Evolutionary conservation across 2,329 filamentous ascomycete species (phyloP).

Genomic region (Cryphonectria japonica): DNA sequence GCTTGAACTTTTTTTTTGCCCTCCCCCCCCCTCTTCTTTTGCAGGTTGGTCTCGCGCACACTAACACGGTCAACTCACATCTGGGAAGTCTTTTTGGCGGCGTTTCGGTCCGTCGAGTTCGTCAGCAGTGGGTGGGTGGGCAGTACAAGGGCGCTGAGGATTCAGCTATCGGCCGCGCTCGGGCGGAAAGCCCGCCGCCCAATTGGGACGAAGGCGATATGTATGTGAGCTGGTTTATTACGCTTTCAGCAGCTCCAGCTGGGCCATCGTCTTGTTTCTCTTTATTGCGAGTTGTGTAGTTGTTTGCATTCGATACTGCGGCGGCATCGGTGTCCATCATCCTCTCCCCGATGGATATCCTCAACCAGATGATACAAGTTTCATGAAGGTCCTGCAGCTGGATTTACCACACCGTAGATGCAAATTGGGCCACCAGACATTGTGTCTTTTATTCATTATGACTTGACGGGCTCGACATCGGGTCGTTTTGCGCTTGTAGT

Average conservation of each 20-base stretch:
- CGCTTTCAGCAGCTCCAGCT: background rate
- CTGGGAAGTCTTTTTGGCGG: background rate
- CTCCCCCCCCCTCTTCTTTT: background rate
- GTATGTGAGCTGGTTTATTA: background rate
- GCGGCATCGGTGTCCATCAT: background rate
- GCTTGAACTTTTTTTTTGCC: background rate
- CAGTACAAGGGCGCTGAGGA: background rate
- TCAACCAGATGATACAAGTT: background rate
- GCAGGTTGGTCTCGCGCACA: background rate
- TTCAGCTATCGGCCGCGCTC: background rate
- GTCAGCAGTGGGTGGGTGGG: background rate
- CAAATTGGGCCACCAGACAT: background rate
- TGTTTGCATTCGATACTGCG: background rate
- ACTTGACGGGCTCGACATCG: background rate
- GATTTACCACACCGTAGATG: background rate
- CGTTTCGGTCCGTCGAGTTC: background rate
- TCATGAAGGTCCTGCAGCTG: background rate
- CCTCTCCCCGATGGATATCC: background rate
- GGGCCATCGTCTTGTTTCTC: background rate
- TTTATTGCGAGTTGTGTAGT: background rate
- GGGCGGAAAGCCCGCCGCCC: background rate
- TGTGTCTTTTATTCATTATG: background rate
- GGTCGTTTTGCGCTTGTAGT: background rate
- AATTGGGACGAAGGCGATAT: background rate
- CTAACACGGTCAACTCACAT: background rate